phyloP scores from a whole-genome alignment of 2,329 filamentous ascomycete genomes.

The Cadophora sp. region DNA sequence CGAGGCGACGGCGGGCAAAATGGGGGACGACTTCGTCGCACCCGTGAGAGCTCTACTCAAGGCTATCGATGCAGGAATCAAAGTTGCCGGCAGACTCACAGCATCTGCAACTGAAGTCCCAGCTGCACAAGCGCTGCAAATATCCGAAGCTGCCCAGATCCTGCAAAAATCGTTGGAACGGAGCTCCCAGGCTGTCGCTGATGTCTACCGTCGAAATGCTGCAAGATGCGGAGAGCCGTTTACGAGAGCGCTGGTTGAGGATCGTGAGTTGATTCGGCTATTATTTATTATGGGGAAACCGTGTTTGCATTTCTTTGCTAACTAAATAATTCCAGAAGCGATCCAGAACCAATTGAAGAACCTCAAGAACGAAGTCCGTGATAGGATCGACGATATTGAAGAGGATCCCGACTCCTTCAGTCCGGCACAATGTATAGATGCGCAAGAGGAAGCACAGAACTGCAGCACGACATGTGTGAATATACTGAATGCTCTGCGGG shows the following conservation, averaged over 20 bases:
- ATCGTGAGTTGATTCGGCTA: slow-evolving; percentile 34
- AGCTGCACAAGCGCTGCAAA: slow-evolving; percentile 35
- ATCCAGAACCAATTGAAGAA: slow-evolving; percentile 38
- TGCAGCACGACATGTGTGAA: slow-evolving; percentile 36
- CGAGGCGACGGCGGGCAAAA: slow-evolving; percentile 14
- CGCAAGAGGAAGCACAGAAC: slow-evolving; percentile 37
- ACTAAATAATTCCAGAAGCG: slow-evolving; percentile 32
- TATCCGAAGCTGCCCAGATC: slow-evolving; percentile 36
- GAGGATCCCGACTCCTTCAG: slow-evolving; percentile 40
- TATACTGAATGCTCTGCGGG: slow-evolving; percentile 37
- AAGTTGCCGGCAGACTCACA: slow-evolving; percentile 37
- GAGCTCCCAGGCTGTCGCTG: slow-evolving; percentile 34
- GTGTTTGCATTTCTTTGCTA: background rate
- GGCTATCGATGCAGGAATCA: slow-evolving; percentile 39
- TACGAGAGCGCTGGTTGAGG: slow-evolving; percentile 35
- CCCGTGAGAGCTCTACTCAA: slow-evolving; percentile 41
- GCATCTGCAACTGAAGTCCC: slow-evolving; percentile 34
- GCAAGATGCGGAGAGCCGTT: slow-evolving; percentile 37
- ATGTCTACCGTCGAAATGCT: slow-evolving; percentile 37
- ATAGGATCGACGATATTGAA: slow-evolving; percentile 40
- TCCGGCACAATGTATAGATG: slow-evolving; percentile 30
- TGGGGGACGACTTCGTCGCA: slow-evolving; percentile 37
- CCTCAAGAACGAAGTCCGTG: slow-evolving; percentile 39
- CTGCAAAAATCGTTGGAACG: slow-evolving; percentile 37
- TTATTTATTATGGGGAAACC: background rate